phyloP scores from a whole-genome alignment of 129 eudicot species.

The Scalesia atractyloides region DNA sequence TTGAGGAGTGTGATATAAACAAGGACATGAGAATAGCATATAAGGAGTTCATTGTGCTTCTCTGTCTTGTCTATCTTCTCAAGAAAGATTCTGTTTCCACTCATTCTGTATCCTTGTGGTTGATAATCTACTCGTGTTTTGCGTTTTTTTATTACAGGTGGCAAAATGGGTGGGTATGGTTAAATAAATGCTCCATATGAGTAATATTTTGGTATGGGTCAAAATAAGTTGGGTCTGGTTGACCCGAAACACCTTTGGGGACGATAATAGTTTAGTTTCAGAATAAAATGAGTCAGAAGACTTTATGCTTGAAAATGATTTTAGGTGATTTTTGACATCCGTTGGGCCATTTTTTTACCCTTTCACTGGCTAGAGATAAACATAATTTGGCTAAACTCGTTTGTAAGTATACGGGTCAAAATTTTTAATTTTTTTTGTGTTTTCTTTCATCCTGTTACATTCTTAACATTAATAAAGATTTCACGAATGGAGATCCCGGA shows the following conservation, averaged over 20 bases:
- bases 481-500: constrained; percentile 60
- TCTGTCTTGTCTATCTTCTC: constrained; percentile 84
- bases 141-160: not conserved
- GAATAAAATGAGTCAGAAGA: constrained; percentile 4
- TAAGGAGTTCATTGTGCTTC: constrained; percentile 83
- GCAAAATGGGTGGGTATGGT: not conserved
- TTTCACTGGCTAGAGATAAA: not conserved
- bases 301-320: not conserved
- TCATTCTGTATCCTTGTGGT: constrained; percentile 55
- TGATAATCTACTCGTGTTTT: not conserved
- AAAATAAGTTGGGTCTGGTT: not conserved
- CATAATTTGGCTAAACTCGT: no score
- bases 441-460: constrained; percentile 20
- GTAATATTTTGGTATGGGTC: not conserved
- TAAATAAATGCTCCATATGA: not conserved
- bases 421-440: not conserved
- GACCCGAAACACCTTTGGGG: not conserved
- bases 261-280: not conserved
- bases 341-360: not conserved
- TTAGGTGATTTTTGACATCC: not conserved
- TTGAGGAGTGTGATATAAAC: constrained; percentile 76
- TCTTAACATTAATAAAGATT: constrained; percentile 52
- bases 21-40: constrained; percentile 68
- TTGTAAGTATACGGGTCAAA: not conserved
- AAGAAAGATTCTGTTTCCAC: constrained; percentile 49